Evolutionary conservation across 2,329 filamentous ascomycete genomes (phyloP).

Genomic region (Westerdykella sp.): DNA sequence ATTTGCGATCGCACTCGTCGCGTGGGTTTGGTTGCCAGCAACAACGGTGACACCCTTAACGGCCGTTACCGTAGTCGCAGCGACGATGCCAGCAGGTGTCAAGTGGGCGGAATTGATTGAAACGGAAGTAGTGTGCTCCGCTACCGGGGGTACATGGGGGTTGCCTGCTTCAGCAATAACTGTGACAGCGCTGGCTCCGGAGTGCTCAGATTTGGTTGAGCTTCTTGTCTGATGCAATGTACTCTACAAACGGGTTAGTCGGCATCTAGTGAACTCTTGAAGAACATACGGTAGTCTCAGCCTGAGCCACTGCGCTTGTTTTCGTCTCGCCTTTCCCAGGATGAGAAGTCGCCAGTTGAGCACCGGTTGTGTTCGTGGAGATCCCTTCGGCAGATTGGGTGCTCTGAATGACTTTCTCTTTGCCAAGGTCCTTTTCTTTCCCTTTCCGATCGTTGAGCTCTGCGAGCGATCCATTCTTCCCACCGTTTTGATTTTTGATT

Average conservation of each 20-base stretch:
- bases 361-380: background rate
- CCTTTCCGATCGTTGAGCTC: slow-evolving; percentile 1
- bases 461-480: background rate
- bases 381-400: background rate
- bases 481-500: background rate
- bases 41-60: slow-evolving; percentile 18
- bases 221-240: too few relatives aligned
- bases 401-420: background rate
- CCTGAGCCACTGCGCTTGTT: too few relatives aligned
- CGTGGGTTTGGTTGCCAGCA: slow-evolving; percentile 13
- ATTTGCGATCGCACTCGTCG: background rate
- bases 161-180: slow-evolving; percentile 12
- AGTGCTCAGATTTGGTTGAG: too few relatives aligned
- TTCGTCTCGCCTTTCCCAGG: background rate
- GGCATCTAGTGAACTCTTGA: too few relatives aligned
- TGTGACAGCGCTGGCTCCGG: slow-evolving; percentile 5
- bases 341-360: background rate
- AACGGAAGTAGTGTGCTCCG: slow-evolving; percentile 5
- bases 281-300: too few relatives aligned
- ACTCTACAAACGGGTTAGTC: too few relatives aligned
- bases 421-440: slow-evolving; percentile 1
- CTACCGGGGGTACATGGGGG: slow-evolving; percentile 3
- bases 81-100: slow-evolving; percentile 16
- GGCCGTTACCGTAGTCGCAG: slow-evolving; percentile 14
- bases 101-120: slow-evolving; percentile 17